phyloP scores from a whole-genome alignment of 768 basidiomycete genomes.

The Artomyces pyxidatus region DNA sequence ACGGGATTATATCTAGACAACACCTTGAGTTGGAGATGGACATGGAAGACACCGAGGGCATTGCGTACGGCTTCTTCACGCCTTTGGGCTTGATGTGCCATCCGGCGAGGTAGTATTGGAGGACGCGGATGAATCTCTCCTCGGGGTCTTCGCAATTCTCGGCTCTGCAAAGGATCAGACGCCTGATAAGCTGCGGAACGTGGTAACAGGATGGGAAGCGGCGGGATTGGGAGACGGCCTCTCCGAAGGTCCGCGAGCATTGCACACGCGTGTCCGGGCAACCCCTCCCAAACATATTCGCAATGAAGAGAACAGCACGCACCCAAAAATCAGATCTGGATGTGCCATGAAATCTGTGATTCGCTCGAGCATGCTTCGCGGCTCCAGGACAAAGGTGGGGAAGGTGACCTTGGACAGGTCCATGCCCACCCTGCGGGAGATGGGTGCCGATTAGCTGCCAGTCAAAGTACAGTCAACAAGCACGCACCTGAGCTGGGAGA shows the following conservation, averaged over 20 bases:
- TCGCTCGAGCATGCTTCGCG: constrained; percentile 93
- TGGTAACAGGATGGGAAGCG: no score
- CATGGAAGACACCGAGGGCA: constrained; percentile 6
- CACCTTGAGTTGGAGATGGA: background rate
- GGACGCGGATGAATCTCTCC: constrained; percentile 84
- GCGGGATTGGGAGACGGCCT: no score
- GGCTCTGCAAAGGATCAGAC: constrained; percentile 59
- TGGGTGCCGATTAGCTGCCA: background rate
- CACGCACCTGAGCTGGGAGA: constrained; percentile 77
- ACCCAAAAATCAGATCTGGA: constrained; percentile 95
- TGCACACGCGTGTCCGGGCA: background rate
- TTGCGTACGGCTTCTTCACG: constrained; percentile 93
- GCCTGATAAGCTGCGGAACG: no score
- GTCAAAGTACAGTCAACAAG: background rate
- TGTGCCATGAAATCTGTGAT: constrained; percentile 99
- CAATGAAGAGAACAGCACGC: constrained; percentile 26
- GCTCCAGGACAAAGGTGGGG: constrained; percentile 93
- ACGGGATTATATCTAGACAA: constrained; percentile 83
- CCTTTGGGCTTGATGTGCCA: constrained; percentile 99
- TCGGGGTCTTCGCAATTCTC: constrained; percentile 75
- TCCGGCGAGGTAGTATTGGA: constrained; percentile 94
- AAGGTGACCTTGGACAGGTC: constrained; percentile 92
- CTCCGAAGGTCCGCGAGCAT: no score
- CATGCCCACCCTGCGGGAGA: constrained; percentile 74
- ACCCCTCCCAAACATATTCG: background rate